These are phyloP conservation scores for Przewalskia tangutica DNA, from an alignment of 257 asterid genomes.

Conservation along the genomic window DNA sequence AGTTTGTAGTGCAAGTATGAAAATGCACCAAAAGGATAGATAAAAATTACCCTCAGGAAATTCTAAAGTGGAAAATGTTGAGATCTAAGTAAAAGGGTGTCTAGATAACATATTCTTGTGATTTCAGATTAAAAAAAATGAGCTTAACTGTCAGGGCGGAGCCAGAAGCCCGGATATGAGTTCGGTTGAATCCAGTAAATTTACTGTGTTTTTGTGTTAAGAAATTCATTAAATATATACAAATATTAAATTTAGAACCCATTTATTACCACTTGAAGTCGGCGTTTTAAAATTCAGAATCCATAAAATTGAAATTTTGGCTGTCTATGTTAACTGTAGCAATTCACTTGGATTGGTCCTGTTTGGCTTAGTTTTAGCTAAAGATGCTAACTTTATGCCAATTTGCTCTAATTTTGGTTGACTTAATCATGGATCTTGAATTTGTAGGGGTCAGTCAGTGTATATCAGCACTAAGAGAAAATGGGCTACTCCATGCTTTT, in stretches of 20 bases:
- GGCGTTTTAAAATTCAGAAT: no score
- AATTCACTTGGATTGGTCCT: neutral
- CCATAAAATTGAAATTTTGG: no score
- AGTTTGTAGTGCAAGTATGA: neutral
- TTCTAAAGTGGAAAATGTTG: neutral
- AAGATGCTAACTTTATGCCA: neutral
- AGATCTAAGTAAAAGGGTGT: slow-evolving; percentile 2
- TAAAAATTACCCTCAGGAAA: neutral
- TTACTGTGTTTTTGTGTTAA: no score
- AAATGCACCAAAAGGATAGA: neutral
- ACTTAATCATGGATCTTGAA: neutral
- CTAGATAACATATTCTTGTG: neutral
- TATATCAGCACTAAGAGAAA: neutral
- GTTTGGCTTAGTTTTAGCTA: neutral
- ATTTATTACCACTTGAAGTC: no score
- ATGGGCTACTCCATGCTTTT: slow-evolving; percentile 21
- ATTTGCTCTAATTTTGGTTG: neutral
- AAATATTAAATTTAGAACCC: no score
- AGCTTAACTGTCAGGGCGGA: no score
- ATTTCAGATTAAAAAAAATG: neutral
- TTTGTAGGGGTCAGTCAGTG: neutral
- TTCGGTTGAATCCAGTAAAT: no score
- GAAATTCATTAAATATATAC: no score
- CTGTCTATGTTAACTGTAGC: neutral
- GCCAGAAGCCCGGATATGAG: no score